Evolutionary conservation across 495 filamentous ascomycete genomes (phyloP).

Genomic region (Penicillium coprophilum): DNA sequence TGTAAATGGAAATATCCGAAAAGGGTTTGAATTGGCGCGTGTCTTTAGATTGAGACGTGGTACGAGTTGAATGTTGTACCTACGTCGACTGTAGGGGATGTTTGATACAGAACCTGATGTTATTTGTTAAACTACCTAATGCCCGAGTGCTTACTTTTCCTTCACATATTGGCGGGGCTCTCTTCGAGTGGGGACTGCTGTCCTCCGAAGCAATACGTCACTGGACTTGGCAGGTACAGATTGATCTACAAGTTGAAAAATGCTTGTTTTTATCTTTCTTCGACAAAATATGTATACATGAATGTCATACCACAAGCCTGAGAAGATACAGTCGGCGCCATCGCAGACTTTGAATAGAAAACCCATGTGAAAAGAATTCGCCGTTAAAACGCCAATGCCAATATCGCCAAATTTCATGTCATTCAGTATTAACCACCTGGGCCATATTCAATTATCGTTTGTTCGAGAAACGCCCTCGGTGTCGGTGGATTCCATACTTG

Average conservation of each 20-base stretch:
- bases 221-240: constrained; percentile 1
- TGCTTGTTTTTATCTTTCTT: background rate
- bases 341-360: background rate
- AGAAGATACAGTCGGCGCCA: background rate
- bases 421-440: background rate
- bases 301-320: background rate
- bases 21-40: background rate
- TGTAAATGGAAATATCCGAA: background rate
- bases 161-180: constrained; percentile 28
- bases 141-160: background rate
- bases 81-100: no score
- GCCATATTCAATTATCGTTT: constrained; percentile 5
- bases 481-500: constrained; percentile 24
- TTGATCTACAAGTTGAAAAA: no score
- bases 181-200: constrained; percentile 31
- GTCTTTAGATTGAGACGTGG: background rate
- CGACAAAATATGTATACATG: constrained; percentile 14
- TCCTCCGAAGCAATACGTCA: constrained; percentile 33
- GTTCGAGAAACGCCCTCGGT: constrained; percentile 21
- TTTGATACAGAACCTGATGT: background rate
- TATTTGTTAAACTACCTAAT: no score
- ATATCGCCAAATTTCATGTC: background rate
- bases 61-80: background rate
- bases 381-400: constrained; percentile 2
- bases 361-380: background rate